phyloP scores from a whole-genome alignment of 805 yeast species.

The Candida alai region DNA sequence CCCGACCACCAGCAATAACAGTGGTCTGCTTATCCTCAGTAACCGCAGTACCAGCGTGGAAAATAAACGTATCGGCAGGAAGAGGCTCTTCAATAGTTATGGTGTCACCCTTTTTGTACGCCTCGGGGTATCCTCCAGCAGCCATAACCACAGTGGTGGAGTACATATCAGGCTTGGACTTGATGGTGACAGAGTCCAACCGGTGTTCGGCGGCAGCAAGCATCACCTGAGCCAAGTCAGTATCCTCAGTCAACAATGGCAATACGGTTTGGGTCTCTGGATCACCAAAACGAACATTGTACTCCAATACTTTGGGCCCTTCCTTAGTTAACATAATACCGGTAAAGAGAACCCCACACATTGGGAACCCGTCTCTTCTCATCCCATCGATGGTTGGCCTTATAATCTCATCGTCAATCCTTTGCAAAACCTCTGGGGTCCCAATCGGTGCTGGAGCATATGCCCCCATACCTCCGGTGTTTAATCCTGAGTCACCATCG shows the following conservation, averaged over 20 bases:
- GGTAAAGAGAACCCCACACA: conserved; percentile 92
- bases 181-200: conserved; percentile 72
- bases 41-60: conserved; percentile 91
- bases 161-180: conserved; percentile 51
- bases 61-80: conserved; percentile 64
- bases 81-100: conserved; percentile 52
- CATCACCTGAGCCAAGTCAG: conserved; percentile 92
- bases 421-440: conserved; percentile 63
- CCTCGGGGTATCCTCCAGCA: conserved; percentile 95
- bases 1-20: conserved; percentile 94
- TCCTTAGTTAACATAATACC: conserved; percentile 86
- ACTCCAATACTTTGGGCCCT: conserved; percentile 87
- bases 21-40: conserved; percentile 46
- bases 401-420: conserved; percentile 71
- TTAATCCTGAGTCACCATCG: conserved; percentile 88
- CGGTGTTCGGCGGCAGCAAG: conserved; percentile 93
- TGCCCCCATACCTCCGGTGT: conserved; percentile 99
- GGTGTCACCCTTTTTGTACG: conserved; percentile 80
- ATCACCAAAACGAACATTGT: conserved; percentile 97
- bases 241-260: conserved; percentile 73
- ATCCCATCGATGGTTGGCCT: conserved; percentile 93
- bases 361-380: conserved; percentile 93
- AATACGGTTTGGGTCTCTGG: conserved; percentile 98
- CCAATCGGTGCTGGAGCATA: conserved; percentile 98
- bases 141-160: conserved; percentile 94